Evolutionary conservation across 108 stramenopile species (phyloP), one percentile per base, ranked within the genome.

Genomic region (Discostella pseudostelligera): DNA sequence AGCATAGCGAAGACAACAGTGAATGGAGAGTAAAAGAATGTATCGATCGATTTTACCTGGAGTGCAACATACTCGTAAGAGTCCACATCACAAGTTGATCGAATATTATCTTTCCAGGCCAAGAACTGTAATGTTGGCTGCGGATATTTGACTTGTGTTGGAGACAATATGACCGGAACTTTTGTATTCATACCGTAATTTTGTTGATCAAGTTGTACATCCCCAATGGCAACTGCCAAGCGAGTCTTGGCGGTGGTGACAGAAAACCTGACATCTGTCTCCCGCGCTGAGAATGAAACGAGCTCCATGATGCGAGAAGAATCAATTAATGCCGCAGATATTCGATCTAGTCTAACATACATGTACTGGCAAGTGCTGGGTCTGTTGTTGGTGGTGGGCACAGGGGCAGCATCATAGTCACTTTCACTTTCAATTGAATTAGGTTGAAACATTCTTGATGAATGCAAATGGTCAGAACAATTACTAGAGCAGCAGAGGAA

Each of bases 161-260:
- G 89, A 14, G 89, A 81, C 3, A 94, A 70, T 0, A 91, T 77
- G 44, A 94, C 85, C 20, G 89, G 88, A 58, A 87, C 93, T 45
- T 73, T 58, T 8, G 81, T 61, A 11, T 78, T 67, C 42, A 65
- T 64, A 14, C 53, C 65, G 26, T 26, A 58, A 48, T 70, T 70
- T 65, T 94, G 93, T 29, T 94, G 84, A 54, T 94, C 93, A 13
- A 90, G 13, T 62, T 94, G 93, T 44, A 89, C 55, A 75, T 85
- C 77, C 10, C 87, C 89, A 12, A 91, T 72, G 0, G 84, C 79
- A 19, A 86, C 24, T 1, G 82, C 80, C n/a, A 85, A 25, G 45
- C 87, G 74, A 10, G 89, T 94, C 54, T 80, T 89, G 4, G 84
- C 76, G 36, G 80, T 79, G 2, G 88, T 88, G 1, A 86, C 79